Base-by-base conservation (phyloP, 2,329 filamentous ascomycete genomes). In the Epichloe aotearoae region DNA sequence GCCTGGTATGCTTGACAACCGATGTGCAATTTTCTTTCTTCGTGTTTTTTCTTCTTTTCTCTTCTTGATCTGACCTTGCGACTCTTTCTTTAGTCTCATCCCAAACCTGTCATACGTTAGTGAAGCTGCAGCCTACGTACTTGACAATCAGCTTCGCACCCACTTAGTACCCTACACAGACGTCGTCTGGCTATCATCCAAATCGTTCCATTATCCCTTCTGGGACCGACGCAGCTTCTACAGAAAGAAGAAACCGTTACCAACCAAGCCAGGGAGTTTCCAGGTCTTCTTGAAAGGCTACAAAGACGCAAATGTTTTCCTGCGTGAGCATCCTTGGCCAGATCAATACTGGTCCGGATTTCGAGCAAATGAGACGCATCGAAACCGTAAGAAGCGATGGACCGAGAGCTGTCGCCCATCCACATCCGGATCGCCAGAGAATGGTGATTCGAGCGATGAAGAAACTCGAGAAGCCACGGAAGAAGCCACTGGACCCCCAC, bases 91-190 rank as follows among this genome's bases (percentile, higher is more conserved):
- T 54, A 81, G 81, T 62, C 79, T 98, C 50, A 98, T 98, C 65
- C 93, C 93, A 51, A 98, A 98, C 62, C 75, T 98, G 47, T 96
- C 90, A 50, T 98, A 98, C 64, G 88, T 98, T 58, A 97, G 90
- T 60, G 93, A 98, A 73, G 93, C 93, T 17, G 93, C 93, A 17
- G 93, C 93, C 37, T 98, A 96, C 66, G 88, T 95, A 5, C 82
- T 98, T 49, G 93, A 98, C 67, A 83, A 80, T 58, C 89, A 95
- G 62, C 73, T 98, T 47, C 84, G 84, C 59, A 97, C 93, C 19
- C 82, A 95, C 64, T 76, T 98, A 58, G 94, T 98, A 5, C 93
- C 93, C 0, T 97, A 96, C 61, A 98, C 93, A 41, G 93, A 95
- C 61, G 88, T 98, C 40, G 89, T 97, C 36, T 86, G 85, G 62